Evolutionary conservation across 1,284 basidiomycete genomes (phyloP).

Genomic region (Bjerkandera adusta): DNA sequence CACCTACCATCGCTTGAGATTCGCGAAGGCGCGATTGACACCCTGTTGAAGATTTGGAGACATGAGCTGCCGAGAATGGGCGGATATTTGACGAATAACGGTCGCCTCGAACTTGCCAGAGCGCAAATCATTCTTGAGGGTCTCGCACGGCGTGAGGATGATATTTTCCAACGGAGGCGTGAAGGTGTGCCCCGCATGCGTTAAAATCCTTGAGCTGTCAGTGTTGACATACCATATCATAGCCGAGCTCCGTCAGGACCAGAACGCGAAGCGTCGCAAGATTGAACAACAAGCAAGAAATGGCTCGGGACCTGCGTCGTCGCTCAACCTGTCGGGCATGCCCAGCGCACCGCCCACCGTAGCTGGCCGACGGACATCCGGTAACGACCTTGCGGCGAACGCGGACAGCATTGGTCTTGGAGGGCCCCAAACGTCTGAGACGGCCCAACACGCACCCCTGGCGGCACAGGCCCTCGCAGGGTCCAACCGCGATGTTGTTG

Average conservation of each 20-base stretch:
- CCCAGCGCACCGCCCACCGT: conserved; percentile 42
- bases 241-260: conserved; percentile 94
- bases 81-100: conserved; percentile 95
- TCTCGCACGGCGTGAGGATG: conserved; percentile 89
- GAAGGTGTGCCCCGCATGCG: conserved; percentile 62
- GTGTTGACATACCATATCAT: conserved; percentile 20
- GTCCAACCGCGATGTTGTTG: conserved; percentile 84
- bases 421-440: conserved; percentile 52
- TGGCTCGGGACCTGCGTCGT: conserved; percentile 50
- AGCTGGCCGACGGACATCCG: conserved; percentile 51
- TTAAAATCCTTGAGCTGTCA: conserved; percentile 3
- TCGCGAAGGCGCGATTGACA: conserved; percentile 98
- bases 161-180: conserved; percentile 90
- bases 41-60: conserved; percentile 94
- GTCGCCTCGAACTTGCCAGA: conserved; percentile 82
- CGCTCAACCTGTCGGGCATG: conserved; percentile 48
- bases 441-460: conserved; percentile 51
- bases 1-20: conserved; percentile 98
- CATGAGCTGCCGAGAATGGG: conserved; percentile 92
- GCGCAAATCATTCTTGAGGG: conserved; percentile 96
- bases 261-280: conserved; percentile 85
- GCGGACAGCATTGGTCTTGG: conserved; percentile 76
- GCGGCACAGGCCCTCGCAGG: conserved; percentile 70
- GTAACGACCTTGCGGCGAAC: conserved; percentile 66
- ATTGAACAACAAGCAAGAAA: conserved; percentile 62